A percentile compares a stretch with the other conserved stretches of the same genome.
Conservation (phyloP, 371 early-diverging fungal genomes). For the Mucor lusitanicus region DNA sequence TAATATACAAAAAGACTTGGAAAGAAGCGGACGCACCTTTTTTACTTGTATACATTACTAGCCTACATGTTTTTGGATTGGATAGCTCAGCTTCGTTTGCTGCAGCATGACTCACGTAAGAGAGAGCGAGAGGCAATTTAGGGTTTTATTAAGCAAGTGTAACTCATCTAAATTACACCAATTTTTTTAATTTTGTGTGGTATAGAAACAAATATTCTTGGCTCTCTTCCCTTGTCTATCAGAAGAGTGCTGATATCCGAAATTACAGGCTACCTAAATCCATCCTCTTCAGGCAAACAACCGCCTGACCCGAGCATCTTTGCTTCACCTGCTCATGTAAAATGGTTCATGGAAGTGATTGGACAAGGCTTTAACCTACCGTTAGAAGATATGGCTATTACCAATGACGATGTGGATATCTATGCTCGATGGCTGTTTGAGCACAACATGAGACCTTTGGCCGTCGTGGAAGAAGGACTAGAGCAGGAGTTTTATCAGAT, state of each 20-base stretch:
- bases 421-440: slow-evolving; percentile 83
- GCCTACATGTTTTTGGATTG: slow-evolving; percentile 69
- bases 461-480: slow-evolving; percentile 49
- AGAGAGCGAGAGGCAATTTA: not conserved
- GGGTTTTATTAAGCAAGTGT: not conserved
- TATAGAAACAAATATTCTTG: slow-evolving; percentile 70
- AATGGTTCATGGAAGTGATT: slow-evolving; percentile 83
- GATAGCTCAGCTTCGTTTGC: slow-evolving; percentile 66
- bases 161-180: not conserved
- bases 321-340: slow-evolving; percentile 71
- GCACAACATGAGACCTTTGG: slow-evolving; percentile 57
- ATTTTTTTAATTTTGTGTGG: not conserved
- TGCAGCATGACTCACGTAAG: slow-evolving; percentile 70
- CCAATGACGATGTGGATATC: slow-evolving; percentile 63
- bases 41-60: not conserved
- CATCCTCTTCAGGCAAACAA: slow-evolving; percentile 36
- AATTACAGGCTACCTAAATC: slow-evolving; percentile 60
- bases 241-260: slow-evolving; percentile 64
- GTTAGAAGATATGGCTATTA: slow-evolving; percentile 71
- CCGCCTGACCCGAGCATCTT: slow-evolving; percentile 57
- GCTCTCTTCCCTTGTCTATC: slow-evolving; percentile 65
- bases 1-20: not conserved
- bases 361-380: slow-evolving; percentile 83
- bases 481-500: slow-evolving; percentile 57
- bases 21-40: not conserved